Base-by-base conservation (phyloP, 2,329 filamentous ascomycete genomes). In the Botrytis fragariae region DNA sequence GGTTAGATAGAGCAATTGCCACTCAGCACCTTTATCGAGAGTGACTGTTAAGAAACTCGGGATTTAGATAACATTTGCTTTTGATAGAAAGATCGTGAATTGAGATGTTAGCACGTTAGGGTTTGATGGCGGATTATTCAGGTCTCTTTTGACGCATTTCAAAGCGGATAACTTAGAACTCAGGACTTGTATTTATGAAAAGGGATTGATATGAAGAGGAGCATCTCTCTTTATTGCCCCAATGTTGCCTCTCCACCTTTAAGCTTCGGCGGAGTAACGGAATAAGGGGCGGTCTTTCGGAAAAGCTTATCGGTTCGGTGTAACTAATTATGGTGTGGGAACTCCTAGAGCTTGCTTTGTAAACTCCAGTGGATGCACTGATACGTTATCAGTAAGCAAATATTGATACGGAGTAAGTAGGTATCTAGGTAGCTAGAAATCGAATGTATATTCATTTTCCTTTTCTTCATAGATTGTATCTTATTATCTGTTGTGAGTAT, bases 341-440 rank as follows among this genome's bases (percentile, higher is more conserved):
- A 35, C 51, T 12, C 29, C 62, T 29, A 45, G n/a, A n/a, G 14
- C 45, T 54, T 68, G 64, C 35, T 54, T 54, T 68, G 45, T 68
- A 54, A 68, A 39, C 45, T 37, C 45, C 32, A 14, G 35, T 29
- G 35, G 25, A 32, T 20, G 42, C 25, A 57, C 65, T 12, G 65
- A 68, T 68, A 57, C 65, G 65, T 69, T 69, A 69, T 69, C 65
- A 69, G 48, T 42, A 69, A 42, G 65, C 65, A 57, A 68, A 42
- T 44, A 68, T 57, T 32, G 39, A 32, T 22, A 64, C 9, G 61
- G 51, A 7, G 32, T 42, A 68, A 29, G 18, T 42, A 42, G 25
- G 4, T 42, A 22, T n/a, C 10, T 69, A 42, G 18, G n/a, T 44
- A 57, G 48, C 32, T 32, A 32, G 51, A 7, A 54, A 22, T 18